phyloP scores from a whole-genome alignment of 768 basidiomycete genomes.

The Russula ochroleuca region DNA sequence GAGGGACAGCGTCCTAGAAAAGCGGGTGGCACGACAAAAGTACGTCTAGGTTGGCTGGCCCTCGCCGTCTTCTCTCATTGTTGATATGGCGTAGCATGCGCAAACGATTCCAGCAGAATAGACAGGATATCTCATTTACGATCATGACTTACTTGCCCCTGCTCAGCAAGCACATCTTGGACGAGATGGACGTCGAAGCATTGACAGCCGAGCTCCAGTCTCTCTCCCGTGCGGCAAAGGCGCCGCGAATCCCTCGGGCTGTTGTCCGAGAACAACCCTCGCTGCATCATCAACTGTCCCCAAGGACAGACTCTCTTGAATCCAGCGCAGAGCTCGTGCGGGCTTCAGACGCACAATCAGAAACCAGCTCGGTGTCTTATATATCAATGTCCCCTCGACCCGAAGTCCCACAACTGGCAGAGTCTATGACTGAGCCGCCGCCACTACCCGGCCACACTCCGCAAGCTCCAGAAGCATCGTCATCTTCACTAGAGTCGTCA shows the following conservation, averaged over 20 bases:
- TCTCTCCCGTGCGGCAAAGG: slow-evolving; percentile 38
- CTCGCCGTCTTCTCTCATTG: not conserved
- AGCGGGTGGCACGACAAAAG: slow-evolving; percentile 64
- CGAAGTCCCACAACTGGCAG: slow-evolving; percentile 40
- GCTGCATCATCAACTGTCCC: slow-evolving; percentile 13
- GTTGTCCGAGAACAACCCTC: slow-evolving; percentile 15
- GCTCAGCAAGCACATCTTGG: slow-evolving; percentile 58
- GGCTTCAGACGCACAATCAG: slow-evolving; percentile 40
- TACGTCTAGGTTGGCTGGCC: slow-evolving; percentile 37
- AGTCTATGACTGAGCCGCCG: slow-evolving; percentile 38
- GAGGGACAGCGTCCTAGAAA: slow-evolving; percentile 56
- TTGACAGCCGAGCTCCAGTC: slow-evolving; percentile 55
- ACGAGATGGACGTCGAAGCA: slow-evolving; percentile 71
- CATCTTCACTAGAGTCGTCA: slow-evolving; percentile 13
- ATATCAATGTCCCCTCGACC: slow-evolving; percentile 40
- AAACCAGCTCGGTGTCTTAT: slow-evolving; percentile 41
- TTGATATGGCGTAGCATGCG: slow-evolving; percentile 47
- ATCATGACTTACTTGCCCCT: slow-evolving; percentile 66
- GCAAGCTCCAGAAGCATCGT: slow-evolving; percentile 27
- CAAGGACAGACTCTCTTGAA: slow-evolving; percentile 33
- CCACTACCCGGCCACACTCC: slow-evolving; percentile 3
- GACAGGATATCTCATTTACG: slow-evolving; percentile 73
- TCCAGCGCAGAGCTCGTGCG: slow-evolving; percentile 38
- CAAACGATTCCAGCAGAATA: slow-evolving; percentile 68
- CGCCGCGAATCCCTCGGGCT: slow-evolving; percentile 19